Evolutionary conservation across 257 asterid species (phyloP), one percentile per base, ranked within the genome.

Genomic region (Solanum arcanum): DNA sequence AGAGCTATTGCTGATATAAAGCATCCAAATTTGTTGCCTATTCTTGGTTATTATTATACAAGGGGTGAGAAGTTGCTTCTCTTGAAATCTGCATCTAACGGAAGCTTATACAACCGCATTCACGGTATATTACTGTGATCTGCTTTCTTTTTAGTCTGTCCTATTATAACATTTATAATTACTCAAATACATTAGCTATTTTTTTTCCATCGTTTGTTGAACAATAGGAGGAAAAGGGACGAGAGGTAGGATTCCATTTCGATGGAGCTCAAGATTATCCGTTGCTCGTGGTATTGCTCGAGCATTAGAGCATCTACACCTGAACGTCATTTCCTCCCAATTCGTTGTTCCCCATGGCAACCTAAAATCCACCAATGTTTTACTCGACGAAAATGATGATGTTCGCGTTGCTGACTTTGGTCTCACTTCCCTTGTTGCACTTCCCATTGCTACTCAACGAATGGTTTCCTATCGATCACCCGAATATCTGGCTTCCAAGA

Each of bases 381-480:
- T 95, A 33, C 90, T 95, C 4, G 94, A 89, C 35, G 92, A 92
- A 27, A 88, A 91, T 33, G 94, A 92, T 9, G 87, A 44, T 12
- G 86, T 90, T 49, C 89, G 91, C 1, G 94, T 95, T 18, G 33
- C 96, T 3, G 98, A 95, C 87, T 94, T 94, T 86, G 97, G 98
- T 56, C 88, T 95, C 59, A 86, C 90, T 83, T 84, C 96, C 86
- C 89, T 95, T 15, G 81, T 93, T 42, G 91, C 98, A 3, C 87
- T 52, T 33, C 91, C 96, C 12, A 42, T 93, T 18, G 95, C 94
- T 33, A 89, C 90, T 21, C 97, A 93, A 78, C 91, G 94, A 1
- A 93, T 94, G 97, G 91, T 88, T 46, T 87, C 94, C 83, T 95
- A 82, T 92, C 91, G 88, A 83, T 90, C 97, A 35, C 98, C 98